Base-by-base conservation (phyloP, 2,329 filamentous ascomycete species). In the Penicillium sp. region DNA sequence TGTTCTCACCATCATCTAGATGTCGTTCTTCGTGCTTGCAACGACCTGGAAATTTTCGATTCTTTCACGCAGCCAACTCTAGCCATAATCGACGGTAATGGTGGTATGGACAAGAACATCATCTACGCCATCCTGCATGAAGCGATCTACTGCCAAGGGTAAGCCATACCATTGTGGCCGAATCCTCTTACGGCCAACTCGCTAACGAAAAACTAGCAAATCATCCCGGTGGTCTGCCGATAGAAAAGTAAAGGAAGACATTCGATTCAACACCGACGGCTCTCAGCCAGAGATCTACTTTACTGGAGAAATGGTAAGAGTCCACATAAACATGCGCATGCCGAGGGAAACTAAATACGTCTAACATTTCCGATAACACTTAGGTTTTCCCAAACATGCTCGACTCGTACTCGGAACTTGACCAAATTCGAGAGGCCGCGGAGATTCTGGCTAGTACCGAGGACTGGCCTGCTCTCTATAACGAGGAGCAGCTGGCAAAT, bases 61-160 rank as follows among this genome's bases (percentile, higher is more conserved):
- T 85, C 87, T 63, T 76, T 97, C 57, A 92, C 88, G 0, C 82
- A 85, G 18, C 85, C 87, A 0, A 89, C 89, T 0, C 81, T 96
- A 3, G 77, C 83, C 3, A 78, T 81, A 0, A 77, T 96, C 23
- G 91, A 96, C 70, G 74, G 79, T 20, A 82, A 83, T 49, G 81
- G 86, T 2, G 79, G 81, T 2, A 92, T 91, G 67, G 92, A 97
- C 67, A 82, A 84, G 40, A 85, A 86, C 62, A 85, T 93, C 53
- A 84, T 97, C 57, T 97, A 97, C 70, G 88, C 89, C 23, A 79
- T 97, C 37, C 77, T 97, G 2, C 93, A 97, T 69, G 93, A 97
- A 73, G 81, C 89, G 7, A 88, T 92, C 63, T 97, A 97, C 78
- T 93, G 89, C 71, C 85, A 89, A 72, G 83, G 84, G 57, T 83